Percentiles rank a stretch among this genome's conserved stretches.
Evolutionary conservation across 495 filamentous ascomycete genomes (phyloP).

Genomic region (Hypoxylon crocopeplum): DNA sequence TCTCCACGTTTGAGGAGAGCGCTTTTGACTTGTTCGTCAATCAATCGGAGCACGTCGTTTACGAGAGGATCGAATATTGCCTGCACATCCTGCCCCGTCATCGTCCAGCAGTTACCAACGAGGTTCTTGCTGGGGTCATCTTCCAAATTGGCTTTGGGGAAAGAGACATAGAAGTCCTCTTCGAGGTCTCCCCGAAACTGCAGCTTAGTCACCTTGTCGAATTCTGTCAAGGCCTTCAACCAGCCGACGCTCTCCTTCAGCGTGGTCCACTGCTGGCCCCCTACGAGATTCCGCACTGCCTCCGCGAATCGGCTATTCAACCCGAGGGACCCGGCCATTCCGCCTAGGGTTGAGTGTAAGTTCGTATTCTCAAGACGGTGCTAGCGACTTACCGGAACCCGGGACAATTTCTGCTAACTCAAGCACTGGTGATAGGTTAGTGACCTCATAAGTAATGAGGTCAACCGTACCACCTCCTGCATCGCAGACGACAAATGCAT

Average conservation of each 20-base stretch:
- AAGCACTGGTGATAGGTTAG: neutral
- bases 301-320: conserved; percentile 43
- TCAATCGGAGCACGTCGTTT: neutral
- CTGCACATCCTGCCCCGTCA: conserved; percentile 37
- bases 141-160: conserved; percentile 36
- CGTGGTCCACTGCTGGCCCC: conserved; percentile 27
- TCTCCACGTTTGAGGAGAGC: neutral
- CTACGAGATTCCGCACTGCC: conserved; percentile 35
- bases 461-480: conserved; percentile 57
- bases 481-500: conserved; percentile 56
- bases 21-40: neutral
- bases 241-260: conserved; percentile 32
- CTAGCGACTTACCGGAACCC: conserved; percentile 5
- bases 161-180: conserved; percentile 39
- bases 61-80: neutral
- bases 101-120: conserved; percentile 24
- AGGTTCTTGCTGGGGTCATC: conserved; percentile 36
- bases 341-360: conserved; percentile 15
- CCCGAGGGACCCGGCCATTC: conserved; percentile 36
- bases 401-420: conserved; percentile 2
- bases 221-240: conserved; percentile 19
- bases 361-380: conserved; percentile 36
- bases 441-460: conserved; percentile 54
- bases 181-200: conserved; percentile 32
- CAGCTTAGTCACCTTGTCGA: conserved; percentile 40